Percentiles rank a stretch among this genome's conserved stretches.
These are phyloP conservation scores for Schwanniomyces sp. DNA, from an alignment of 805 yeast genomes.

Conservation along the genomic window DNA sequence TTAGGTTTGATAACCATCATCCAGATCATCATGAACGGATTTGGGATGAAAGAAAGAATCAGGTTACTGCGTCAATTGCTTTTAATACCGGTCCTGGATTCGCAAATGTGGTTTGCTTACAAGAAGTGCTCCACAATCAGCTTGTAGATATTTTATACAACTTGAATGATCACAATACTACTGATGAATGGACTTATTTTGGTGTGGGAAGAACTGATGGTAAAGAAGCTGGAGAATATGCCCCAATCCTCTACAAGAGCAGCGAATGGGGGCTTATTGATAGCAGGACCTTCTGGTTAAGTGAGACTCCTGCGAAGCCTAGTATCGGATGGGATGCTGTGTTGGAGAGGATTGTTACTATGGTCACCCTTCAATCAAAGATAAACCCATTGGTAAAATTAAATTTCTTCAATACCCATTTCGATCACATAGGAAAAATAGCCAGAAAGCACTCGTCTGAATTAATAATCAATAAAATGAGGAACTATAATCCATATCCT, in stretches of 20 bases:
- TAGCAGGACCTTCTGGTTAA: constrained; percentile 37
- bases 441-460: constrained; percentile 36
- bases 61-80: constrained; percentile 36
- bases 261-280: constrained; percentile 32
- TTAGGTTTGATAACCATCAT: constrained; percentile 41
- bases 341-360: constrained; percentile 38
- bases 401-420: constrained; percentile 42
- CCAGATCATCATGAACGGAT: constrained; percentile 34
- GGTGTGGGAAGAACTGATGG: constrained; percentile 41
- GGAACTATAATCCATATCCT: constrained; percentile 28
- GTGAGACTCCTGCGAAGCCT: constrained; percentile 38
- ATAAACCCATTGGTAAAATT: constrained; percentile 26
- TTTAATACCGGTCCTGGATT: constrained; percentile 29
- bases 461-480: constrained; percentile 35
- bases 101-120: constrained; percentile 39
- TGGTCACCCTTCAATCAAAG: constrained; percentile 26
- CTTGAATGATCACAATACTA: constrained; percentile 17
- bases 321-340: constrained; percentile 46
- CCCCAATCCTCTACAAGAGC: constrained; percentile 34
- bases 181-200: constrained; percentile 32
- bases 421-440: constrained; percentile 38
- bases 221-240: constrained; percentile 26
- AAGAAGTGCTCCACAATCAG: constrained; percentile 32
- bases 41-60: constrained; percentile 39
- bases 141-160: constrained; percentile 23